Evolutionary conservation across 2,329 filamentous ascomycete genomes (phyloP).

Genomic region (Metarhizium rileyi): DNA sequence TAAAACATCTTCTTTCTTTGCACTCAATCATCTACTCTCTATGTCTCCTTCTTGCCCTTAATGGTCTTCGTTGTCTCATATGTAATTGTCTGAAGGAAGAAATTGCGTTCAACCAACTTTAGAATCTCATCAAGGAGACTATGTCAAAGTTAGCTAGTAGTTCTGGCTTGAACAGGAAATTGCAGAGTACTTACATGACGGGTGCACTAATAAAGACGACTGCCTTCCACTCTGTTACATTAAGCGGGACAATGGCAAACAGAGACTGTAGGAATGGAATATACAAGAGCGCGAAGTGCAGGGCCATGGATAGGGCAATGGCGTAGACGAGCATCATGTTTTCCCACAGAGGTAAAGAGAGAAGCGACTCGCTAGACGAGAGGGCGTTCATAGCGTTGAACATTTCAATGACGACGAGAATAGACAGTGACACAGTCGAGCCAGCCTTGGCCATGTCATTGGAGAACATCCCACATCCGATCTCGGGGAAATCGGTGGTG

Average conservation of each 20-base stretch:
- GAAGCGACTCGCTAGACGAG: slow-evolving; percentile 85
- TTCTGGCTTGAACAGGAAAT: neutral
- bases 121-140: slow-evolving; percentile 76
- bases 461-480: slow-evolving; percentile 86
- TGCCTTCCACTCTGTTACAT: slow-evolving; percentile 83
- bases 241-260: slow-evolving; percentile 84
- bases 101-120: slow-evolving; percentile 64
- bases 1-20: slow-evolving; percentile 9
- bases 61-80: slow-evolving; percentile 25
- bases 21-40: slow-evolving; percentile 10
- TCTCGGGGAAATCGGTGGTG: slow-evolving; percentile 72
- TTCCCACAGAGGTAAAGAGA: slow-evolving; percentile 92
- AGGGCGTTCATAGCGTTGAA: slow-evolving; percentile 98
- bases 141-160: slow-evolving; percentile 15
- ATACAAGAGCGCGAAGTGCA: slow-evolving; percentile 93
- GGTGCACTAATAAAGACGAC: slow-evolving; percentile 81
- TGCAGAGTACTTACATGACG: slow-evolving; percentile 63
- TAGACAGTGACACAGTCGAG: slow-evolving; percentile 85
- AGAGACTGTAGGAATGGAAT: slow-evolving; percentile 77
- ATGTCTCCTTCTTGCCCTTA: slow-evolving; percentile 42
- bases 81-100: slow-evolving; percentile 47
- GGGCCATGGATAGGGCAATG: slow-evolving; percentile 81
- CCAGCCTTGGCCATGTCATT: slow-evolving; percentile 81
- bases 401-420: slow-evolving; percentile 97
- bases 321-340: slow-evolving; percentile 98